A percentile compares a stretch with the other conserved stretches of the same genome.
Evolutionary conservation across 2,329 filamentous ascomycete species (phyloP).

Genomic region (Cryoendolithus antarcticus): DNA sequence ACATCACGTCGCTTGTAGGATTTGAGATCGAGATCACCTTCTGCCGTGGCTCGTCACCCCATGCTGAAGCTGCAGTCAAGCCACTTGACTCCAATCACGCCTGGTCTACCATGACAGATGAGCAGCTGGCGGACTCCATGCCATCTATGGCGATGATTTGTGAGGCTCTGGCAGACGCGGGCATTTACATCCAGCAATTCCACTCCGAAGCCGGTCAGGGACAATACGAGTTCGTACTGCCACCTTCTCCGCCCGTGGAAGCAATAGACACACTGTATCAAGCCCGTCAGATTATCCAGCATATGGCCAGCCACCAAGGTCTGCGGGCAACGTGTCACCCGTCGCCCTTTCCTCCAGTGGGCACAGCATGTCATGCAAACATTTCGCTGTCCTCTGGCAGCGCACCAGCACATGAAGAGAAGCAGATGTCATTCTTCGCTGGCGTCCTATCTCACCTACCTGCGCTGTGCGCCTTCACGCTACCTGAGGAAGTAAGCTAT

Average conservation of each 20-base stretch:
- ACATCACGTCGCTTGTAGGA: constrained; percentile 52
- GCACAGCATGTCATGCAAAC: constrained; percentile 58
- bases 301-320: constrained; percentile 49
- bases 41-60: constrained; percentile 36
- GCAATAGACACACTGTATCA: constrained; percentile 63
- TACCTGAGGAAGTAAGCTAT: constrained; percentile 56
- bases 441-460: constrained; percentile 56
- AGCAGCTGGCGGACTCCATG: constrained; percentile 45
- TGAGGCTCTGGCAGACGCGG: constrained; percentile 45
- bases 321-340: constrained; percentile 63
- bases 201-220: constrained; percentile 62
- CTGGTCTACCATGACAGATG: constrained; percentile 55
- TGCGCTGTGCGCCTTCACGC: constrained; percentile 56
- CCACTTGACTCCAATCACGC: constrained; percentile 53
- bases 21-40: constrained; percentile 77
- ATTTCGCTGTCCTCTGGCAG: constrained; percentile 33
- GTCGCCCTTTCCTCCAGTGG: constrained; percentile 49
- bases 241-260: constrained; percentile 47
- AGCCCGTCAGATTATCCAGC: constrained; percentile 55
- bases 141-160: constrained; percentile 55
- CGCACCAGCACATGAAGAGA: constrained; percentile 15
- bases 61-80: constrained; percentile 14
- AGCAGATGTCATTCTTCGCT: constrained; percentile 54
- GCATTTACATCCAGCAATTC: constrained; percentile 57
- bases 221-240: constrained; percentile 67